phyloP scores from a whole-genome alignment of 169 alveolate genomes.

The Plasmodium knowlesi region DNA sequence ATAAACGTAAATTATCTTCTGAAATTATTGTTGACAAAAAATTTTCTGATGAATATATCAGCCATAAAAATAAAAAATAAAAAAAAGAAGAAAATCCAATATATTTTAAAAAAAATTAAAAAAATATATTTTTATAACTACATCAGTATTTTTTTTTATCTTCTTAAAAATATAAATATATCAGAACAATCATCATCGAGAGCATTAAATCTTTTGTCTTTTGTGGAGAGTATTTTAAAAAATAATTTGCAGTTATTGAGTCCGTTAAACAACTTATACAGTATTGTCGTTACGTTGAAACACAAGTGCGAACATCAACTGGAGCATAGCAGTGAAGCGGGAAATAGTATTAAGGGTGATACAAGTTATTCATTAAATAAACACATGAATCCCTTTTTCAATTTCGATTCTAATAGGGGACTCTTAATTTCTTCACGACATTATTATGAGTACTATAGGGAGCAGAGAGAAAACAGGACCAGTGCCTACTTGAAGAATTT shows the following conservation, averaged over 20 bases:
- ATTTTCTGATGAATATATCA: slow-evolving; percentile 63
- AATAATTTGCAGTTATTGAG: slow-evolving; percentile 30
- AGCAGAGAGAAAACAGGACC: neutral
- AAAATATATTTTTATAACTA: slow-evolving; percentile 65
- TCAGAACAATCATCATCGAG: slow-evolving; percentile 56
- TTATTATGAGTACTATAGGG: neutral
- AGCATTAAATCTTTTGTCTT: slow-evolving; percentile 2
- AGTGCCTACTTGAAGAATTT: slow-evolving; percentile 22
- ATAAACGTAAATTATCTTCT: slow-evolving; percentile 54
- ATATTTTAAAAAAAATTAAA: slow-evolving; percentile 58
- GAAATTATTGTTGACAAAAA: slow-evolving; percentile 41
- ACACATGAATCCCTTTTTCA: neutral
- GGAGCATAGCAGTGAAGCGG: slow-evolving; percentile 6
- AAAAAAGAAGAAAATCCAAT: slow-evolving; percentile 32
- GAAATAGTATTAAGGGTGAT: neutral
- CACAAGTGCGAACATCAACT: slow-evolving; percentile 44
- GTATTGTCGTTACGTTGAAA: slow-evolving; percentile 45
- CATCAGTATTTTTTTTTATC: slow-evolving; percentile 42
- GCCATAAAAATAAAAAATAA: slow-evolving; percentile 49
- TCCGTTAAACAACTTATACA: slow-evolving; percentile 30
- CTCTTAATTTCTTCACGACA: neutral
- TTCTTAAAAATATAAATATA: slow-evolving; percentile 49
- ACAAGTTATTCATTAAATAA: slow-evolving; percentile 24
- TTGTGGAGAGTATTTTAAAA: slow-evolving; percentile 22
- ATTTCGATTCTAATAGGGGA: neutral